Conservation (phyloP, 2,329 filamentous ascomycete species). For the Chaetomium sp. region DNA sequence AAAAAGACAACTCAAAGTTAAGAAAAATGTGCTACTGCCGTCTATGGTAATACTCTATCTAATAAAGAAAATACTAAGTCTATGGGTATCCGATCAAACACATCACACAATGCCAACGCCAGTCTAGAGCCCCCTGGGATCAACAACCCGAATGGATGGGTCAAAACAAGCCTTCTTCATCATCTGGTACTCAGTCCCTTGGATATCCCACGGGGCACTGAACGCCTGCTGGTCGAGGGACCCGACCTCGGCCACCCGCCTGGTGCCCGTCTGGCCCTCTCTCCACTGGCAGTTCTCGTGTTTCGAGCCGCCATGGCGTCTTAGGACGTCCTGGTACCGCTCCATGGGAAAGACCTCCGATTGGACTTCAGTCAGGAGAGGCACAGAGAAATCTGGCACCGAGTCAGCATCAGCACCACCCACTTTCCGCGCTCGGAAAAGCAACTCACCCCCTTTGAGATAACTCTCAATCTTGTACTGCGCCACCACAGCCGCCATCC, state of each 20-base stretch:
- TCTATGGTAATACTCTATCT: background rate
- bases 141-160: conserved; percentile 26
- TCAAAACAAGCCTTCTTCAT: conserved; percentile 29
- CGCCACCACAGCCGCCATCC: conserved; percentile 27
- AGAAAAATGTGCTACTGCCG: background rate
- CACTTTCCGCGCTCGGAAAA: background rate
- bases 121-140: conserved; percentile 17
- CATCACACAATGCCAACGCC: background rate
- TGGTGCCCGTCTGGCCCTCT: conserved; percentile 15
- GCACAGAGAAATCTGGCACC: conserved; percentile 28
- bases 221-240: conserved; percentile 16
- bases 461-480: conserved; percentile 31
- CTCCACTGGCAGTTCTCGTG: conserved; percentile 19
- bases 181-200: conserved; percentile 28
- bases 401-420: background rate
- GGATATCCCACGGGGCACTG: conserved; percentile 29
- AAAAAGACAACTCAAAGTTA: too few species aligned
- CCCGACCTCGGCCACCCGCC: conserved; percentile 20
- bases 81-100: background rate
- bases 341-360: conserved; percentile 24
- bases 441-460: conserved; percentile 28
- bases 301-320: conserved; percentile 16
- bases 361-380: conserved; percentile 27
- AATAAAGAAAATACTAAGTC: background rate
- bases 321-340: conserved; percentile 28